These are phyloP conservation scores for Nakaseomyces bracarensis DNA, from an alignment of 1,139 yeast genomes.

Conservation along the genomic window DNA sequence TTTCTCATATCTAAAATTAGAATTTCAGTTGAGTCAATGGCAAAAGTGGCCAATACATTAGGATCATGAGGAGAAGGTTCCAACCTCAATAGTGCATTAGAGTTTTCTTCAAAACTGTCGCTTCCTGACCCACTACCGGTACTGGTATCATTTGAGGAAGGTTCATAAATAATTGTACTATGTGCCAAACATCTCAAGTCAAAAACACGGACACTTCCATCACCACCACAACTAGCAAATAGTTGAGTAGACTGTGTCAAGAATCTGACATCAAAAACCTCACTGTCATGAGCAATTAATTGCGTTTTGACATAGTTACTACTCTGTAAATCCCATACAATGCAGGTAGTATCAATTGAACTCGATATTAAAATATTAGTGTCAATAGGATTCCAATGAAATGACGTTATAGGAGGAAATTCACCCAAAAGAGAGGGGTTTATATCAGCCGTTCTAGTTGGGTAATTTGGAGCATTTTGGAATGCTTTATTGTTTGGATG, in stretches of 20 bases:
- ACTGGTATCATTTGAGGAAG: slow-evolving; percentile 25
- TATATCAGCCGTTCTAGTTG: slow-evolving; percentile 7
- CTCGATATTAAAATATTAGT: slow-evolving; percentile 70
- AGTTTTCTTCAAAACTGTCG: slow-evolving; percentile 10
- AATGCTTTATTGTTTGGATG: slow-evolving; percentile 10
- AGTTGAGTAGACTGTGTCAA: slow-evolving; percentile 66
- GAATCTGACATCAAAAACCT: slow-evolving; percentile 88
- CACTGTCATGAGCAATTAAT: slow-evolving; percentile 91
- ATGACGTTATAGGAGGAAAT: slow-evolving; percentile 79
- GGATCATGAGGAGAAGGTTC: slow-evolving; percentile 72
- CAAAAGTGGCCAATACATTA: slow-evolving; percentile 77
- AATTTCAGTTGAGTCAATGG: slow-evolving; percentile 58
- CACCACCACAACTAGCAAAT: slow-evolving; percentile 91
- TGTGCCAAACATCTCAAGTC: slow-evolving; percentile 86
- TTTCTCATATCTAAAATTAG: slow-evolving; percentile 75
- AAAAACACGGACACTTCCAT: slow-evolving; percentile 88
- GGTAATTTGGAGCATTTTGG: slow-evolving; percentile 6
- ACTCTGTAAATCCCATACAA: slow-evolving; percentile 76
- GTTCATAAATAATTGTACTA: slow-evolving; percentile 88
- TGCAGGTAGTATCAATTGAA: slow-evolving; percentile 92
- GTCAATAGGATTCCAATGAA: slow-evolving; percentile 83
- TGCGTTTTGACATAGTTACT: slow-evolving; percentile 81
- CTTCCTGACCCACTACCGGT: background rate
- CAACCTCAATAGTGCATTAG: slow-evolving; percentile 46
- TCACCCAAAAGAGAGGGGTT: slow-evolving; percentile 22